Base-by-base conservation (phyloP, 2,329 filamentous ascomycete genomes). In the Blastomyces percursus region DNA sequence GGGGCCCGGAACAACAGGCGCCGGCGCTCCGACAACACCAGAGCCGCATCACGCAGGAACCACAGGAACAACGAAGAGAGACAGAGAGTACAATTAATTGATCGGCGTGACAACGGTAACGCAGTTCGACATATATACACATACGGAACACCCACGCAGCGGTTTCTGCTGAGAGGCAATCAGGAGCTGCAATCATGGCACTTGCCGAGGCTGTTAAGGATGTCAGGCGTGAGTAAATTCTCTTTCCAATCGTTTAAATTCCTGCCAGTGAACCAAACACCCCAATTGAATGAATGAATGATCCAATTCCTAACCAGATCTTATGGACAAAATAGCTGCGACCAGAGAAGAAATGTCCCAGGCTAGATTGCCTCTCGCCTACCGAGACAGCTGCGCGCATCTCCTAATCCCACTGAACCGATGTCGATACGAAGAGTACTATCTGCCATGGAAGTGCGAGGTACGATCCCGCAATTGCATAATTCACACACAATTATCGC, bases 371-470 rank as follows among this genome's bases (percentile, higher is more conserved):
- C 93, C 94, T 14, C 78, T 97, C 61, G 83, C 89, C 71, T 99
- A 99, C 84, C 86, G 94, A 75, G 94, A 99, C 79, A 92, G 87
- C 79, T 99, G 94, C 80, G 94, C 92, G 66, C 86, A 94, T 78
- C 88, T 99, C 56, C 82, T 97, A 66, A 96, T 97, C 67, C 94
- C 94, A 19, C 83, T 99, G 70, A 99, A 99, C 81, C 88, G 89
- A 73, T 99, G 94, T 83, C 91, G 94, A 66, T 84, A 85, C 78
- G 88, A 95, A 70, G 89, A 91, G 66, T 97, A 89, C 81, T 99
- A 96, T 77, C 80, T 96, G 71, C 92, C 92, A 21, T 99, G 94
- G 94, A 96, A 96, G 83, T 99, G 94, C 78, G 86, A 90, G 84
- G 94, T 97, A 84, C 40, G 59, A 40, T 32, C 27, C 40, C 32